A percentile compares a stretch with the other conserved stretches of the same genome.
Evolutionary conservation across 2,329 filamentous ascomycete species (phyloP).

Genomic region (Zasmidium citrigriseum): DNA sequence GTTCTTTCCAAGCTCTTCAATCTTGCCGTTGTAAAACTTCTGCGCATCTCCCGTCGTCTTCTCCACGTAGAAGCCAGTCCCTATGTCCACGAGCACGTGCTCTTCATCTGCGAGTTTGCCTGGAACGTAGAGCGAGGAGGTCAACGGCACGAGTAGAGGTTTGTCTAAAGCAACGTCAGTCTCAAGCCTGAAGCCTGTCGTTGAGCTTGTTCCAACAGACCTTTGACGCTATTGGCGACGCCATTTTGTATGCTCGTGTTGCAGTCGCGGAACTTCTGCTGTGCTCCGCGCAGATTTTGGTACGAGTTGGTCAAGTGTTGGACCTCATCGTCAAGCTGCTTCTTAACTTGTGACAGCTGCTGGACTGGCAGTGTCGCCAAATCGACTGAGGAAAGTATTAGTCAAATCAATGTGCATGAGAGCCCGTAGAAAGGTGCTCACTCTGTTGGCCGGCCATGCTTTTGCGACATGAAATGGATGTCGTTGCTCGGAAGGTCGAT

Average conservation of each 20-base stretch:
- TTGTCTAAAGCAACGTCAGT: constrained; percentile 45
- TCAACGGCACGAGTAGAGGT: constrained; percentile 85
- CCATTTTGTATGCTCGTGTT: constrained; percentile 67
- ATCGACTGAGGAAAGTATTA: constrained; percentile 52
- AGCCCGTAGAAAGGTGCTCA: too few relatives aligned
- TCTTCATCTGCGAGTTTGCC: constrained; percentile 74
- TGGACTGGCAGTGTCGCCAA: constrained; percentile 77
- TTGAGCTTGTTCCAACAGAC: too few relatives aligned
- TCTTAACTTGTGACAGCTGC: constrained; percentile 89
- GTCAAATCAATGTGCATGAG: background rate
- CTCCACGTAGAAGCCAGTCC: constrained; percentile 92
- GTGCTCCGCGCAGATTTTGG: constrained; percentile 83
- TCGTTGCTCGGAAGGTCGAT: background rate
- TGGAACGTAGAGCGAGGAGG: constrained; percentile 90
- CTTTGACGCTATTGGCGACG: constrained; percentile 40
- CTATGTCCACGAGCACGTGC: constrained; percentile 85
- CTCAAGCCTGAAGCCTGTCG: background rate
- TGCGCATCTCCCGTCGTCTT: constrained; percentile 68
- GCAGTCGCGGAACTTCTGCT: constrained; percentile 90
- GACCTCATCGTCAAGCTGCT: constrained; percentile 93
- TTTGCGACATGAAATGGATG: background rate
- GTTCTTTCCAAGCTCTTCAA: constrained; percentile 65
- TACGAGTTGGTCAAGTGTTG: constrained; percentile 92
- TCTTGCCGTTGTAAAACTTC: constrained; percentile 68
- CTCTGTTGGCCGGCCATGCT: constrained; percentile 10